Evolutionary conservation across 805 yeast genomes (phyloP).

Genomic region (Saturnispora besseyi): DNA sequence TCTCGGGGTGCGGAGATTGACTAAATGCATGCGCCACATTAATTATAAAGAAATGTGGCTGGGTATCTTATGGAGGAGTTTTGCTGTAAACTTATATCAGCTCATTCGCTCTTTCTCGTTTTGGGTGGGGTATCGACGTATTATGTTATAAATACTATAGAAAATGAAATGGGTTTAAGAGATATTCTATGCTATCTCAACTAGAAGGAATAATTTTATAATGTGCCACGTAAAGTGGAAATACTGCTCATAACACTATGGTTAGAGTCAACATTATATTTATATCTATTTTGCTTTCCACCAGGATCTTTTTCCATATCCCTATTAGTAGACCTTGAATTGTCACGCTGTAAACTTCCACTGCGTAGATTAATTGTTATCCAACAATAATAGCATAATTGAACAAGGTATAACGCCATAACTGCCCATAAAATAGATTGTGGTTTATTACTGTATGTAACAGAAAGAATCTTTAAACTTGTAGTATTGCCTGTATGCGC

Average conservation of each 20-base stretch:
- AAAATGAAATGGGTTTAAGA: too few relatives aligned
- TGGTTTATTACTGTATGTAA: conserved; percentile 5
- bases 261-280: neutral
- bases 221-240: conserved; percentile 9
- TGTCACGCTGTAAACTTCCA: neutral
- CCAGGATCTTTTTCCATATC: conserved; percentile 10
- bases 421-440: conserved; percentile 11
- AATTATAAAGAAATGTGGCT: neutral
- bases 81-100: too few relatives aligned
- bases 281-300: neutral
- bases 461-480: conserved; percentile 12
- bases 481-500: conserved; percentile 5
- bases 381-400: conserved; percentile 5
- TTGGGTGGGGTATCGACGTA: too few relatives aligned
- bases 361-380: neutral
- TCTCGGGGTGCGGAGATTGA: neutral
- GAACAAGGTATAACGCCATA: conserved; percentile 8
- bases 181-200: neutral
- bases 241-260: conserved; percentile 14
- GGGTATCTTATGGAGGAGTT: neutral
- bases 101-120: neutral
- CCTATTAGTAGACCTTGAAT: neutral
- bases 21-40: neutral
- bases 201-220: neutral
- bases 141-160: too few relatives aligned